Evolutionary conservation across 192 early-diverging fungal genomes (phyloP).

Genomic region (Coemansia javaensis): DNA sequence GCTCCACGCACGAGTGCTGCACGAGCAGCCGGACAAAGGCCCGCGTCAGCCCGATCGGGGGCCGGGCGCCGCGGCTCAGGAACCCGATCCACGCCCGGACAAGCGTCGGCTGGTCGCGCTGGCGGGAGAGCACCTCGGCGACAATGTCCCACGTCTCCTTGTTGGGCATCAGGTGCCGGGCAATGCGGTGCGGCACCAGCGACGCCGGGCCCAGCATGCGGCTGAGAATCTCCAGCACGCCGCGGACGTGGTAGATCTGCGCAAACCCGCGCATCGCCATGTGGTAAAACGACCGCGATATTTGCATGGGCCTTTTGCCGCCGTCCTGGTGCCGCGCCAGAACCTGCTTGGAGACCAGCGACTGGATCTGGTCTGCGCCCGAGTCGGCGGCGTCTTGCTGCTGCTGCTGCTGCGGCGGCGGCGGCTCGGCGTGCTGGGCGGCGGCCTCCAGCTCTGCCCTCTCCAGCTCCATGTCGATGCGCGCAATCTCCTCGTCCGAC

Average conservation of each 20-base stretch:
- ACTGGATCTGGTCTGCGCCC: slow-evolving; percentile 17
- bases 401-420: no score
- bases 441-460: not conserved
- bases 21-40: slow-evolving; percentile 37
- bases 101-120: slow-evolving; percentile 40
- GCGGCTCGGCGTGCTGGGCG: not conserved
- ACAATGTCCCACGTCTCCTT: slow-evolving; percentile 44
- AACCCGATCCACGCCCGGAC: slow-evolving; percentile 43
- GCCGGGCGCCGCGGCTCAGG: slow-evolving; percentile 42
- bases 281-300: slow-evolving; percentile 42
- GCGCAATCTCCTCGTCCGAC: slow-evolving; percentile 38
- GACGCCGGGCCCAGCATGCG: slow-evolving; percentile 43
- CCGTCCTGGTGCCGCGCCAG: slow-evolving; percentile 2
- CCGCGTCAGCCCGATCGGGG: slow-evolving; percentile 27
- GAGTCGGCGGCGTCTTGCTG: not conserved
- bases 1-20: slow-evolving; percentile 37
- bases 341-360: slow-evolving; percentile 18
- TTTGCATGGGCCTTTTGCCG: not conserved
- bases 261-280: slow-evolving; percentile 49
- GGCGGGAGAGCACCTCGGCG: slow-evolving; percentile 32
- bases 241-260: slow-evolving; percentile 40
- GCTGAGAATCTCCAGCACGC: slow-evolving; percentile 37
- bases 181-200: slow-evolving; percentile 31
- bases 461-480: slow-evolving; percentile 20
- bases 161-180: slow-evolving; percentile 38